phyloP scores from a whole-genome alignment of 1,284 basidiomycete species.

The Rhodotorula sp. region DNA sequence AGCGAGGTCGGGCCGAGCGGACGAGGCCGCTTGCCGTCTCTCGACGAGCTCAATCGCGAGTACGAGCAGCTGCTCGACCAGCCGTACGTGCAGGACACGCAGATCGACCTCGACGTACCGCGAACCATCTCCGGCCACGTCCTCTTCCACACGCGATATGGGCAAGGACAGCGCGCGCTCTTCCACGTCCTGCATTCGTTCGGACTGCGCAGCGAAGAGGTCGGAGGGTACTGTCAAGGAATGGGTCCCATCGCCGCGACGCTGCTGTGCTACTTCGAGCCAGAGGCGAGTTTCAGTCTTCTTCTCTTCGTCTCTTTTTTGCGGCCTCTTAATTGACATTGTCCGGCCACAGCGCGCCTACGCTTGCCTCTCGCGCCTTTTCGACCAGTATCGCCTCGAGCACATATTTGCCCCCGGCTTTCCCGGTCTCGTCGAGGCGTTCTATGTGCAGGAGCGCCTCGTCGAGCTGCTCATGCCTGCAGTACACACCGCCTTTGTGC shows the following conservation, averaged over 20 bases:
- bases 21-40: constrained; percentile 11
- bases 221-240: constrained; percentile 87
- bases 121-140: constrained; percentile 93
- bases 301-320: not conserved
- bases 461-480: constrained; percentile 80
- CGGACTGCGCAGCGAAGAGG: constrained; percentile 53
- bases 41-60: constrained; percentile 47
- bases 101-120: constrained; percentile 97
- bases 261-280: constrained; percentile 86
- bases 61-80: constrained; percentile 66
- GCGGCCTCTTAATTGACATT: not conserved
- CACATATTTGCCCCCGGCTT: constrained; percentile 90
- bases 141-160: constrained; percentile 92
- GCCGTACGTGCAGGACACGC: constrained; percentile 85
- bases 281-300: constrained; percentile 56
- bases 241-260: constrained; percentile 98
- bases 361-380: constrained; percentile 74
- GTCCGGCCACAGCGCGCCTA: constrained; percentile 62
- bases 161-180: constrained; percentile 84
- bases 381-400: constrained; percentile 86
- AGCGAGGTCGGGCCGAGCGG: constrained; percentile 22
- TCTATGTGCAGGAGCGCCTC: constrained; percentile 88
- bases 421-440: constrained; percentile 87
- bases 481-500: constrained; percentile 74
- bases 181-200: constrained; percentile 94